phyloP scores from a whole-genome alignment of 2,329 filamentous ascomycete species.

The Rugonectria rugulosa region DNA sequence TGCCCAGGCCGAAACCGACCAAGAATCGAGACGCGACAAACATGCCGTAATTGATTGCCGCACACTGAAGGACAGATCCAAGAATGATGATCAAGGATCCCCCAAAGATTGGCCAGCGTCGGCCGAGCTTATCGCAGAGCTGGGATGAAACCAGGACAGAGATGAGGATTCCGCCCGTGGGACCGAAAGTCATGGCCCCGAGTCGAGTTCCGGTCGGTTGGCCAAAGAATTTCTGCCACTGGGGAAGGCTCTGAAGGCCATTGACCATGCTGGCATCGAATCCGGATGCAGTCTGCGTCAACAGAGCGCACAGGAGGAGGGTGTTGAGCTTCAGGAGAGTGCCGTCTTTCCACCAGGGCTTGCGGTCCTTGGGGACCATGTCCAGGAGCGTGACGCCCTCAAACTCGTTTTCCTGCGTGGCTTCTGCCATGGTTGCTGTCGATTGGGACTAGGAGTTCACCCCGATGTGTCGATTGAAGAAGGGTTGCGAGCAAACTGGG shows the following conservation, averaged over 20 bases:
- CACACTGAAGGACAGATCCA: constrained; percentile 39
- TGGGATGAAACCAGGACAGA: constrained; percentile 37
- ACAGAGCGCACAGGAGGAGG: constrained; percentile 41
- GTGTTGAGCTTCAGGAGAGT: constrained; percentile 42
- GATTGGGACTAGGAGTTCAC: no score
- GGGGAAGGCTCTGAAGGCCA: constrained; percentile 42
- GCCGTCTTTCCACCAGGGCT: constrained; percentile 33
- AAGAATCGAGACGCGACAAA: constrained; percentile 46
- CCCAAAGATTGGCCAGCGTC: constrained; percentile 37
- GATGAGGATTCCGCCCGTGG: constrained; percentile 34
- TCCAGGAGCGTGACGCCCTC: constrained; percentile 36
- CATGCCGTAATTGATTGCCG: constrained; percentile 42
- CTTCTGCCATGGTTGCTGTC: constrained; percentile 7
- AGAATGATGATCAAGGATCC: constrained; percentile 41
- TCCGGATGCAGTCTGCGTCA: constrained; percentile 43
- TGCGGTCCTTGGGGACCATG: constrained; percentile 31
- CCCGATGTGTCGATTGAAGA: no score
- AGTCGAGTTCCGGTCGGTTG: constrained; percentile 40
- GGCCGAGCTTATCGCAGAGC: constrained; percentile 39
- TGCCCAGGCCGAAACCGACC: constrained; percentile 52
- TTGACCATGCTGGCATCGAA: constrained; percentile 46
- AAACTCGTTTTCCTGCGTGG: constrained; percentile 27
- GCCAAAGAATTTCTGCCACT: constrained; percentile 42
- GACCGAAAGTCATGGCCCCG: constrained; percentile 41
- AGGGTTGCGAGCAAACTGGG: no score